phyloP scores from a whole-genome alignment of 2,329 filamentous ascomycete species.

The Teratosphaeria viscida region DNA sequence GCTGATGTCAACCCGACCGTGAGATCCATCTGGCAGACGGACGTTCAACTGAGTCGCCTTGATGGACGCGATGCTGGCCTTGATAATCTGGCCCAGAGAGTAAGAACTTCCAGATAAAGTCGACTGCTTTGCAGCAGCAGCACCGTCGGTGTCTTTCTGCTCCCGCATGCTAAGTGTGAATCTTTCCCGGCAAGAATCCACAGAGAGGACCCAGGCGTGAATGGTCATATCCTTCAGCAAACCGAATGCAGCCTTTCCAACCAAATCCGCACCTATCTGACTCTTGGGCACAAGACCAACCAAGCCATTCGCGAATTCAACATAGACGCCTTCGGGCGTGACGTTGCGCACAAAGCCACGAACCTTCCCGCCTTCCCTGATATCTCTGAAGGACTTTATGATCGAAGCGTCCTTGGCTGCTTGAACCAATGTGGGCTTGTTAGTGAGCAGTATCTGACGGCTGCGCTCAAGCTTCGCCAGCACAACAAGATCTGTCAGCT shows the following conservation, averaged over 20 bases:
- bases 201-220: constrained; percentile 57
- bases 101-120: constrained; percentile 30
- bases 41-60: constrained; percentile 92
- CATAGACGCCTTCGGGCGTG: constrained; percentile 68
- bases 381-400: constrained; percentile 59
- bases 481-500: constrained; percentile 68
- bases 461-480: constrained; percentile 76
- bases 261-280: constrained; percentile 61
- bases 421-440: constrained; percentile 72
- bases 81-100: constrained; percentile 60
- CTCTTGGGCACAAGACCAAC: constrained; percentile 72
- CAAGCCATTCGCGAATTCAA: constrained; percentile 73
- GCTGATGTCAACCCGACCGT: constrained; percentile 87
- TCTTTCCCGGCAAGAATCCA: constrained; percentile 59
- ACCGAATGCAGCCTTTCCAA: constrained; percentile 63
- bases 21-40: constrained; percentile 71
- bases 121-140: constrained; percentile 29
- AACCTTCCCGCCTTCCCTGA: constrained; percentile 57
- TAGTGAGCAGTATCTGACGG: constrained; percentile 63
- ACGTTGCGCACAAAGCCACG: constrained; percentile 80
- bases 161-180: constrained; percentile 55
- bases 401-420: constrained; percentile 63
- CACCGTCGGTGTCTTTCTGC: constrained; percentile 36
- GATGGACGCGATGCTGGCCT: constrained; percentile 69
- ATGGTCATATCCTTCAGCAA: constrained; percentile 68